Base-by-base conservation (phyloP, 1,284 basidiomycete genomes). In the Cryptococcus hybrid region DNA sequence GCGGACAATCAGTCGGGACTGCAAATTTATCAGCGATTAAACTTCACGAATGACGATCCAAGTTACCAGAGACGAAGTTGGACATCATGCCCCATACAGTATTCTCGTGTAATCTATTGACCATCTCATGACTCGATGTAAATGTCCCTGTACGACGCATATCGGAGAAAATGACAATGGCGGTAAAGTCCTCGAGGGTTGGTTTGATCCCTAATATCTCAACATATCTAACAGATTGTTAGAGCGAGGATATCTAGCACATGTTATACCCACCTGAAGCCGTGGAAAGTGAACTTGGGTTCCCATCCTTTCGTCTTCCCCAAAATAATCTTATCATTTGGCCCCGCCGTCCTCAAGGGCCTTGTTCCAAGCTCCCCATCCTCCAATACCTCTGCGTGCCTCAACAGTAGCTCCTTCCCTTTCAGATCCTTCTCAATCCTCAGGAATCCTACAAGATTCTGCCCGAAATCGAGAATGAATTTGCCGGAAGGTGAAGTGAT, bases 1-100 rank as follows among this genome's bases (percentile, higher is more conserved):
- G 73, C 4, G 73, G 73, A 57, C 73, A 75, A 46, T 75, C 73
- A 15, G 68, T 75, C 8, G 73, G 73, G 2, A 76, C 48, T 47
- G 35, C 24, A 12, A 34, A 12, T 9, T 12, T 2, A 34, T 47
- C 47, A 47, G 47, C 47, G 24, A 24, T 11, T 47, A 6, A 3
- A 12, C 13, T 13, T 34, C 47, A 34, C 47, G 47, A 47, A 34
- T 7, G 15, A 47, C 6, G 13, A 24, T 5, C n/a, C 13, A 34
- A 42, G 18, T 9, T 34, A 36, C 47, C 47, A 3, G 64, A 64
- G 9, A 75, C 64, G 51, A 73, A 73, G 60, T 75, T 75, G 44
- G 65, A 63, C 13, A 55, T 59, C 62, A 69, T 55, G 7, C 61
- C 58, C 68, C 73, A 73, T 0, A 69, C 56, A 3, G 68, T 61